Evolutionary conservation across 2,329 filamentous ascomycete species (phyloP).

Genomic region (Cordyceps cicadae): DNA sequence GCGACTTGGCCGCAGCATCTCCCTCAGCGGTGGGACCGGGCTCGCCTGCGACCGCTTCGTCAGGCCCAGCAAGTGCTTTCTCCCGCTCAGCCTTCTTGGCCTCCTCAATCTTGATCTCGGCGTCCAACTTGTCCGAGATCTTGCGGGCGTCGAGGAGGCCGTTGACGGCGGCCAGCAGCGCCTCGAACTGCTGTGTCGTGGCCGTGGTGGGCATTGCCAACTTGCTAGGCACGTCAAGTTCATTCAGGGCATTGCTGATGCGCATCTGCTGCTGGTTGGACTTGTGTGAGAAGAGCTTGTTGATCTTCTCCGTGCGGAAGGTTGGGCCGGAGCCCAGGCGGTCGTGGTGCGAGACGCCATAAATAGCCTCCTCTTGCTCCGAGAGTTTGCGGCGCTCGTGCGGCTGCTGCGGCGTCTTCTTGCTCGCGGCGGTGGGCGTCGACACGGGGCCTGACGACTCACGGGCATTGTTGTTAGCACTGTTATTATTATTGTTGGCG

Average conservation of each 20-base stretch:
- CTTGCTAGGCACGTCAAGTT: conserved; percentile 61
- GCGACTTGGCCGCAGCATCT: conserved; percentile 17
- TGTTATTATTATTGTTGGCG: conserved; percentile 14
- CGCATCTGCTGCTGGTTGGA: conserved; percentile 66
- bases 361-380: conserved; percentile 66
- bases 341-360: conserved; percentile 79
- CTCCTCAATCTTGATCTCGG: conserved; percentile 55
- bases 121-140: conserved; percentile 65
- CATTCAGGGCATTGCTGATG: conserved; percentile 62
- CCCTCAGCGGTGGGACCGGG: neutral
- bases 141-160: conserved; percentile 66
- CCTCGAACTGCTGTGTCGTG: conserved; percentile 64
- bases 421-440: conserved; percentile 34
- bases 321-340: conserved; percentile 77
- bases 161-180: conserved; percentile 59
- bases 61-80: conserved; percentile 23
- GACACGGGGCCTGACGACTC: conserved; percentile 27
- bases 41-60: conserved; percentile 12
- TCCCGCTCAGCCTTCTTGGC: conserved; percentile 47
- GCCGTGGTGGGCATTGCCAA: conserved; percentile 67
- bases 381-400: conserved; percentile 62
- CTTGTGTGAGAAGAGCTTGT: conserved; percentile 71
- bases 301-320: conserved; percentile 78
- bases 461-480: conserved; percentile 18
- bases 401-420: conserved; percentile 39